Evolutionary conservation across 768 basidiomycete genomes (phyloP), one percentile per base, ranked within the genome.

Genomic region (Mycena chlorophos): DNA sequence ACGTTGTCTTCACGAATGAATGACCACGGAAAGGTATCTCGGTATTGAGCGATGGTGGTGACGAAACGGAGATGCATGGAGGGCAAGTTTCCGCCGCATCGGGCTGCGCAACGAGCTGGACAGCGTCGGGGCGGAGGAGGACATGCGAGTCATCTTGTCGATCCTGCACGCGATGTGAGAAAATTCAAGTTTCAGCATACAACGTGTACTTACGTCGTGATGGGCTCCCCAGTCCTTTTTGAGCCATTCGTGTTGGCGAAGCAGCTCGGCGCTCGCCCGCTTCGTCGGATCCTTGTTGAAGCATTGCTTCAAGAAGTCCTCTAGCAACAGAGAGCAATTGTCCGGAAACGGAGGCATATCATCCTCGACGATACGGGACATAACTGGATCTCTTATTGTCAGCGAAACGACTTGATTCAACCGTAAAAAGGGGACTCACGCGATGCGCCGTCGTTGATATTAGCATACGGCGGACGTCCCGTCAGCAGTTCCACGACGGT

Each of bases 351-450:
- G 92, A 27, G 96, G 95, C 76, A 83, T 86, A 5, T 83, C 83
- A 64, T 97, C 94, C 65, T 97, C 95, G 25, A 99, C 96, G 66
- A 99, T 98, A 25, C 88, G 88, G 76, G 94, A 99, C 90, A 99
- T 95, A 50, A 98, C 96, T 89, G 13, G 49, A 28, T 38, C 54
- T 20, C 55, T 31, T 25, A 51, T 49, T 6, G 29, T 56, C 46
- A 51, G 52, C 29, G 46, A 39, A 23, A 53, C 51, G 48, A 58
- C 37, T 31, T 37, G 37, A 46, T 62, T 49, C n/a, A n/a, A n/a
- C 37, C 50, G 58, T 50, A 46, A 38, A 37, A 31, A 23, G 37
- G 40, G 56, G 49, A 66, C 78, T 52, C 63, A 93, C 93, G 93
- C 8, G 92, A 85, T 90, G 96, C 91, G 69, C 84, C 85, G 66